Conservation (phyloP, 805 yeast species). For the Spathaspora boniae region DNA sequence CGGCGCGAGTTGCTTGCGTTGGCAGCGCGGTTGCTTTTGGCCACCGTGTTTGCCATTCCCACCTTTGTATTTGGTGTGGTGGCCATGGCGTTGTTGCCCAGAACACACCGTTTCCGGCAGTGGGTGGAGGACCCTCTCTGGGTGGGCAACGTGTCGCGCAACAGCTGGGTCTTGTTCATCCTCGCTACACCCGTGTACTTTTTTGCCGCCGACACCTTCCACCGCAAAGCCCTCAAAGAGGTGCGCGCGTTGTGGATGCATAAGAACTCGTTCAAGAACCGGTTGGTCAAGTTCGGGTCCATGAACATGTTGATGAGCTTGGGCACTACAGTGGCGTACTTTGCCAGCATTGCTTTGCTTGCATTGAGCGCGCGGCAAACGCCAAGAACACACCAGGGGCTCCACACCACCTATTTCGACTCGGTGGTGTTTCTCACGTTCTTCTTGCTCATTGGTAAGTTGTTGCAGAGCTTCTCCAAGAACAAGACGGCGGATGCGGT, state of each 20-base stretch:
- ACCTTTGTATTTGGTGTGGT: constrained; percentile 67
- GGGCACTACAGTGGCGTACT: constrained; percentile 71
- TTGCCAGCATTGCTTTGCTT: constrained; percentile 60
- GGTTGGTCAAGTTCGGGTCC: constrained; percentile 69
- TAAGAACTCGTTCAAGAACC: constrained; percentile 50
- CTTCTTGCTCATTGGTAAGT: constrained; percentile 66
- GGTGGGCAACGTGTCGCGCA: constrained; percentile 59
- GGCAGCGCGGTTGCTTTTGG: constrained; percentile 42
- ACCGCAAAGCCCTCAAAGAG: constrained; percentile 61
- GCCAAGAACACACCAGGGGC: constrained; percentile 30
- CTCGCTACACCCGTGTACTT: constrained; percentile 72
- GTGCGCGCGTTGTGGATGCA: constrained; percentile 53
- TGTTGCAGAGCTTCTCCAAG: constrained; percentile 65
- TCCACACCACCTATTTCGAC: constrained; percentile 69
- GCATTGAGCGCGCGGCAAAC: constrained; percentile 39
- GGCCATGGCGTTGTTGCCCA: constrained; percentile 59
- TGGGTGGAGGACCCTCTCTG: constrained; percentile 63
- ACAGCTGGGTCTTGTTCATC: constrained; percentile 62
- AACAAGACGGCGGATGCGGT: constrained; percentile 66
- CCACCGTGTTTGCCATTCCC: constrained; percentile 57
- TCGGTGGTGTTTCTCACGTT: constrained; percentile 74
- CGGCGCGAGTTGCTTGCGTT: constrained; percentile 46
- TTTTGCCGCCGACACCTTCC: constrained; percentile 72
- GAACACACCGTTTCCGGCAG: constrained; percentile 35
- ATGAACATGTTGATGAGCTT: constrained; percentile 71